These are phyloP conservation scores for Penicilliopsis zonata DNA, from an alignment of 495 filamentous ascomycete genomes.

Conservation along the genomic window DNA sequence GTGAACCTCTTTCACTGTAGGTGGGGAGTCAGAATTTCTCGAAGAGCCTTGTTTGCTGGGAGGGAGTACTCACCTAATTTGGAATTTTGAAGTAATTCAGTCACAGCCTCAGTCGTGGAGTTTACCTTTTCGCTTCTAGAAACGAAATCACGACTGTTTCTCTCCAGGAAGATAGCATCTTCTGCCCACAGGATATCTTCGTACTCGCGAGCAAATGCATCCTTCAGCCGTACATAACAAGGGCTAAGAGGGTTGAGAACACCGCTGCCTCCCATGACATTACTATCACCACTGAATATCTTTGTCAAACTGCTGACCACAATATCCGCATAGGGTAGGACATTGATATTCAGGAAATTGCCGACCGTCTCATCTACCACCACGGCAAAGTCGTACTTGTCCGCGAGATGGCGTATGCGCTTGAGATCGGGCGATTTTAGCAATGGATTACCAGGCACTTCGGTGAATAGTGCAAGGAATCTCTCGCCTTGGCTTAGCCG, in stretches of 20 bases:
- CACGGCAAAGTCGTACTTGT: slow-evolving; percentile 77
- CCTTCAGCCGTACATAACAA: slow-evolving; percentile 59
- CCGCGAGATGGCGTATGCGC: slow-evolving; percentile 68
- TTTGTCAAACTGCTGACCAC: slow-evolving; percentile 93
- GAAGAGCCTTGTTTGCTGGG: background rate
- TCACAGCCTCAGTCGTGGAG: slow-evolving; percentile 72
- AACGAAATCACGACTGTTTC: slow-evolving; percentile 89
- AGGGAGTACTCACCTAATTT: slow-evolving; percentile 28
- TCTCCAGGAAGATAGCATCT: slow-evolving; percentile 87
- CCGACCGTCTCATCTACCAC: slow-evolving; percentile 95
- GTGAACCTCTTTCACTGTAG: slow-evolving; percentile 63
- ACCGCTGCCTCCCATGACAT: slow-evolving; percentile 90
- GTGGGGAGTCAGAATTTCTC: slow-evolving; percentile 1
- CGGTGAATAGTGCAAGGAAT: slow-evolving; percentile 81
- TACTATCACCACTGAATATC: slow-evolving; percentile 92
- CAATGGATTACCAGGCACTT: slow-evolving; percentile 88
- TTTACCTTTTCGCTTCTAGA: slow-evolving; percentile 77
- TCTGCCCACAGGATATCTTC: slow-evolving; percentile 91
- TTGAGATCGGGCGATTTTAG: slow-evolving; percentile 72
- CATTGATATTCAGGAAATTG: slow-evolving; percentile 90
- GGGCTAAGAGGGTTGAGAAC: slow-evolving; percentile 71
- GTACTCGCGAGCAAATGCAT: slow-evolving; percentile 46
- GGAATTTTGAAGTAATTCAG: slow-evolving; percentile 49
- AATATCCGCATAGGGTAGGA: slow-evolving; percentile 78
- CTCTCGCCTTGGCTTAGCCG: slow-evolving; percentile 61